phyloP scores from a whole-genome alignment of 2,329 filamentous ascomycete species.

The Phialophora chinensis region DNA sequence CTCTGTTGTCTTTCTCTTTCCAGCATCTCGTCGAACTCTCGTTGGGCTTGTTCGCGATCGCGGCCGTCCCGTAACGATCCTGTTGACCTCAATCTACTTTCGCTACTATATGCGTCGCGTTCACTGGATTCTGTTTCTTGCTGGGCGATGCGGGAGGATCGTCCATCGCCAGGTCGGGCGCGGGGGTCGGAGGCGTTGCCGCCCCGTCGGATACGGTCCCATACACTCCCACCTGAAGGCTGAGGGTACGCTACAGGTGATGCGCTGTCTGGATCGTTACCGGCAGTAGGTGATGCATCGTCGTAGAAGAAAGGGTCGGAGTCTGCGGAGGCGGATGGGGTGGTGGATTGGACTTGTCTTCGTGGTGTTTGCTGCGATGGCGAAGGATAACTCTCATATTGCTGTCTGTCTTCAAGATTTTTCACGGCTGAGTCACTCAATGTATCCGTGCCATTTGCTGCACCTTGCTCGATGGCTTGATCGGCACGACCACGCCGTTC shows the following conservation, averaged over 20 bases:
- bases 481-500: constrained; percentile 6
- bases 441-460: constrained; percentile 19
- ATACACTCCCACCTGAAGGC: constrained; percentile 27
- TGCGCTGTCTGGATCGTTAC: constrained; percentile 31
- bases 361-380: constrained; percentile 9
- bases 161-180: background rate
- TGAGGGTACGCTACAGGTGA: background rate
- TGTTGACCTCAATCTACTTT: background rate
- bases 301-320: constrained; percentile 34
- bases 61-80: background rate
- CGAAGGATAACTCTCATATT: constrained; percentile 21
- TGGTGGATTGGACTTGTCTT: constrained; percentile 7
- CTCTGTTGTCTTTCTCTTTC: constrained; percentile 47
- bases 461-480: constrained; percentile 23
- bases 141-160: background rate
- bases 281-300: constrained; percentile 38
- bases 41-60: constrained; percentile 49
- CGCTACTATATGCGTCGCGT: background rate
- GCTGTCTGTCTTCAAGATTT: constrained; percentile 11
- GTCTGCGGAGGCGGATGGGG: constrained; percentile 15
- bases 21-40: constrained; percentile 52
- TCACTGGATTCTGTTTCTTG: background rate
- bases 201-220: constrained; percentile 34
- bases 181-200: background rate
- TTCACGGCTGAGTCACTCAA: constrained; percentile 22